Conservation (phyloP, 129 eudicot genomes). For the carrot (Daucus carota) region DH1_v3.0 NC_030385.2:7782501-7783000, state of each 20-base stretch:
- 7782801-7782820: slow-evolving; percentile 99
- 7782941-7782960: slow-evolving; percentile 97
- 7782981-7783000: slow-evolving; percentile 96
- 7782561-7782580: neutral
- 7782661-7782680: neutral
- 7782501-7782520: neutral
- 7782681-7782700: neutral
- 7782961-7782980: slow-evolving; percentile 94
- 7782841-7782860: slow-evolving; percentile 90
- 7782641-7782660: neutral
- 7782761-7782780: neutral
- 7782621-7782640: neutral
- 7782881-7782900: slow-evolving; percentile 99
- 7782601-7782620: neutral
- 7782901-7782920: slow-evolving; percentile 95
- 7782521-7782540: neutral
- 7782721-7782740: neutral
- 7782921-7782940: slow-evolving; percentile 88
- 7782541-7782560: neutral
- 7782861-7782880: slow-evolving; percentile 99
- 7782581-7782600: neutral
- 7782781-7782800: slow-evolving; percentile 40
- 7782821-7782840: slow-evolving; percentile 98
- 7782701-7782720: neutral
- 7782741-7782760: neutral